Conservation (phyloP, 768 basidiomycete species). For the Austroboletus festivus region DNA sequence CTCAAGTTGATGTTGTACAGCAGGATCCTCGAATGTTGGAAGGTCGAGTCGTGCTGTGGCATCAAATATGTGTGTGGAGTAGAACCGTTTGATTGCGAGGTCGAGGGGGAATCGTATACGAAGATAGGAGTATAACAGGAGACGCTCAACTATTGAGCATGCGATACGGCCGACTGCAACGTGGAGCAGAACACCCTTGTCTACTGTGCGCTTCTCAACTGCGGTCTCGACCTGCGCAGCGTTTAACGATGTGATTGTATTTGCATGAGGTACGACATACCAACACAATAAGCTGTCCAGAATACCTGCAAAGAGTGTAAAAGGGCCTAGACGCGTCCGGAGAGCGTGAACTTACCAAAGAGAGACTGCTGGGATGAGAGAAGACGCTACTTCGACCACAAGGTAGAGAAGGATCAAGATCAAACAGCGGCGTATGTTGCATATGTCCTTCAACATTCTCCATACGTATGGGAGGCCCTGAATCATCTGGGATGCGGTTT, state of each 20-base stretch:
- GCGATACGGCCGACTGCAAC: constrained; percentile 55
- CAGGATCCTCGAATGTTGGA: constrained; percentile 69
- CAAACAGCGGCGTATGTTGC: constrained; percentile 49
- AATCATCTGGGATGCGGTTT: constrained; percentile 45
- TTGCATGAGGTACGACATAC: constrained; percentile 38
- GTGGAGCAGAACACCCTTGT: constrained; percentile 51
- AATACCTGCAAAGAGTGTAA: constrained; percentile 45
- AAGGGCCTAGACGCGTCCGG: background rate
- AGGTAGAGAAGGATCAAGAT: constrained; percentile 47
- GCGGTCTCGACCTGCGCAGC: constrained; percentile 58
- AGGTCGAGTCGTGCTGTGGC: constrained; percentile 72
- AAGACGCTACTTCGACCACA: constrained; percentile 37
- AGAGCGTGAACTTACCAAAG: constrained; percentile 45
- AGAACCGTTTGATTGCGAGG: constrained; percentile 56
- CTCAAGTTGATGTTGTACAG: constrained; percentile 63
- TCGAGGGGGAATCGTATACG: constrained; percentile 51
- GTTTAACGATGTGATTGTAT: constrained; percentile 8
- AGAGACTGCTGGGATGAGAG: constrained; percentile 60
- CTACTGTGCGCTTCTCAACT: constrained; percentile 59
- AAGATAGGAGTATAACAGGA: constrained; percentile 41
- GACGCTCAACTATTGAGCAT: constrained; percentile 46
- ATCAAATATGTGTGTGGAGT: constrained; percentile 60
- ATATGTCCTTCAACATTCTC: constrained; percentile 64
- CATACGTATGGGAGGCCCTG: constrained; percentile 58
- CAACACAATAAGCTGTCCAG: constrained; percentile 61